Evolutionary conservation across 2,329 filamentous ascomycete genomes (phyloP).

Genomic region (Xylaria multiplex): DNA sequence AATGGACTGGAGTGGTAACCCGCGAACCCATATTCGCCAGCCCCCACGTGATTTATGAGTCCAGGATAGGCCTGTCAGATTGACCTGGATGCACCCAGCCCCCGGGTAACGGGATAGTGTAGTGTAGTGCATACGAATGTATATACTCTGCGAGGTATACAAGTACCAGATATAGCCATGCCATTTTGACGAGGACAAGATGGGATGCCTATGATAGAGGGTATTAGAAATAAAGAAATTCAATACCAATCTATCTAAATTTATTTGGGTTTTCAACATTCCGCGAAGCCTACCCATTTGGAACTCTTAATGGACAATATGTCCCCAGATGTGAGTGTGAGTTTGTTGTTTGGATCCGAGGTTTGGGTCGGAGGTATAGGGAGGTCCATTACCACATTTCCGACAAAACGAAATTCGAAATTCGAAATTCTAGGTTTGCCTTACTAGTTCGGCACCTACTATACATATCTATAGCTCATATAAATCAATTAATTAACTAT

Average conservation of each 20-base stretch:
- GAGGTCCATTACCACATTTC: no score
- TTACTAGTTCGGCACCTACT: no score
- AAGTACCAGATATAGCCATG: neutral
- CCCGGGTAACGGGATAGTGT: neutral
- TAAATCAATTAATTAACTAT: no score
- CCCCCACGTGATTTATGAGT: conserved; percentile 10
- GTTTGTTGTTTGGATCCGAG: neutral
- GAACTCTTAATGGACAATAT: neutral
- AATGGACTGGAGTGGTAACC: neutral
- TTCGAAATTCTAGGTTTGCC: no score
- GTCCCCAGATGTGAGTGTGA: neutral
- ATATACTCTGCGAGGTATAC: conserved; percentile 4
- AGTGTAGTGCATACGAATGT: neutral
- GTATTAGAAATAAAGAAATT: neutral
- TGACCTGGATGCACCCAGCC: neutral
- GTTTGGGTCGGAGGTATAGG: conserved; percentile 2
- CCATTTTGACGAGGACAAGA: conserved; percentile 2
- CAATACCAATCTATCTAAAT: neutral
- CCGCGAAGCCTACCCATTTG: neutral
- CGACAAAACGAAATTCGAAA: no score
- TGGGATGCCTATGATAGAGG: neutral
- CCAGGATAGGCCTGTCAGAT: conserved; percentile 19
- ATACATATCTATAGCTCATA: no score
- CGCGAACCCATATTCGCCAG: neutral
- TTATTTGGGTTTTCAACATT: neutral